These are phyloP conservation scores for Ustilago curta DNA, from an alignment of 1,284 basidiomycete genomes.

Conservation along the genomic window DNA sequence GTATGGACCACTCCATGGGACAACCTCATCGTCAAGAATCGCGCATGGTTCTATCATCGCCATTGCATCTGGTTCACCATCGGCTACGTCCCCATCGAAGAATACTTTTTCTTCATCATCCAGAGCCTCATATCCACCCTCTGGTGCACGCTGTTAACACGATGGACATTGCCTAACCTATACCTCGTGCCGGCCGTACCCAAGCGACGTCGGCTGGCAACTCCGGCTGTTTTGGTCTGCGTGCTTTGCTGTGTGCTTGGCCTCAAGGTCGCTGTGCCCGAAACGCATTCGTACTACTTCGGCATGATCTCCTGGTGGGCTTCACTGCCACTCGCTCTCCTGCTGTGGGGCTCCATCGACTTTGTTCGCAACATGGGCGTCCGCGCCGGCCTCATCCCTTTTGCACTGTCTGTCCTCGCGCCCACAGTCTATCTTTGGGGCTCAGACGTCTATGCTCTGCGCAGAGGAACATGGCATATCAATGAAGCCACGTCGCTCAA, in stretches of 20 bases:
- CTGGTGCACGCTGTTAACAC: slow-evolving; percentile 56
- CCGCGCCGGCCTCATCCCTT: slow-evolving; percentile 16
- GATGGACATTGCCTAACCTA: slow-evolving; percentile 56
- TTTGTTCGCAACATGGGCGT: slow-evolving; percentile 44
- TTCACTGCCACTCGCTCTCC: slow-evolving; percentile 53
- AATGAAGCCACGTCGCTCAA: slow-evolving; percentile 57
- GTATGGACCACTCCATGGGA: slow-evolving; percentile 66
- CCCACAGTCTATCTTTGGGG: slow-evolving; percentile 57
- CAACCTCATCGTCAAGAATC: slow-evolving; percentile 57
- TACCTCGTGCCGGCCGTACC: slow-evolving; percentile 24
- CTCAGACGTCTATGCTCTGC: slow-evolving; percentile 59
- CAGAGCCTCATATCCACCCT: slow-evolving; percentile 62
- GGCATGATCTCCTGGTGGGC: slow-evolving; percentile 65
- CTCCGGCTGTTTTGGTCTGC: slow-evolving; percentile 13
- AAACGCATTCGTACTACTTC: slow-evolving; percentile 55
- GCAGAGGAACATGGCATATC: slow-evolving; percentile 64
- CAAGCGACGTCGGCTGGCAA: slow-evolving; percentile 4
- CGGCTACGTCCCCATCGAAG: slow-evolving; percentile 61
- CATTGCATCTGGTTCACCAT: slow-evolving; percentile 60
- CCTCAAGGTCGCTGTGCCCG: slow-evolving; percentile 26
- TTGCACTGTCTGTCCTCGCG: slow-evolving; percentile 29
- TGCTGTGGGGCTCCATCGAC: slow-evolving; percentile 54
- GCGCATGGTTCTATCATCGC: slow-evolving; percentile 61
- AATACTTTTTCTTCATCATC: slow-evolving; percentile 65
- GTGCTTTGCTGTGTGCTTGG: slow-evolving; percentile 18